Conservation (phyloP, 495 filamentous ascomycete species). For the Penicillium antarcticum region DNA sequence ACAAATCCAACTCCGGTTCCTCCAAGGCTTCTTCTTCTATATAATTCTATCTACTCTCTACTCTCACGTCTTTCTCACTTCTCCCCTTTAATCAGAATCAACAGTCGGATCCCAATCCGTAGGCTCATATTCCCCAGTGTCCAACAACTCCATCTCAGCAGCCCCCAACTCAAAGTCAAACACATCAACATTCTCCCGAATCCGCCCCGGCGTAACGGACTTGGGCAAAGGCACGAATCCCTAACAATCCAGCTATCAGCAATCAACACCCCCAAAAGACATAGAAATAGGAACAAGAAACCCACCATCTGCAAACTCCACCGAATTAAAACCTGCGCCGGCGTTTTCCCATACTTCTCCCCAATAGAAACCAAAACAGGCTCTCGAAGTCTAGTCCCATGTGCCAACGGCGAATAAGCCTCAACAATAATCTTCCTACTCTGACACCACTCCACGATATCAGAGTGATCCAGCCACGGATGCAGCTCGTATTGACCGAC, state of each 20-base stretch:
- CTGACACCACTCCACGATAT: constrained; percentile 74
- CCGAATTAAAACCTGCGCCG: constrained; percentile 74
- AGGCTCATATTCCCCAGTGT: constrained; percentile 57
- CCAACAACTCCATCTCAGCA: constrained; percentile 55
- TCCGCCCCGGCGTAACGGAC: constrained; percentile 53
- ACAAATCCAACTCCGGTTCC: constrained; percentile 16
- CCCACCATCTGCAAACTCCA: constrained; percentile 77
- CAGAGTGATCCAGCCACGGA: constrained; percentile 72
- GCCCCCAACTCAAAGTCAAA: constrained; percentile 76
- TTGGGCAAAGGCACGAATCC: constrained; percentile 64
- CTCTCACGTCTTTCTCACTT: background rate
- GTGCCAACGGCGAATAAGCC: constrained; percentile 77
- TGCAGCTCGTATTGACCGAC: constrained; percentile 89
- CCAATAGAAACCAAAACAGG: constrained; percentile 53
- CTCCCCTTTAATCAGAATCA: constrained; percentile 41
- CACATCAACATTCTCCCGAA: constrained; percentile 69
- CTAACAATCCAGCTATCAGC: constrained; percentile 18
- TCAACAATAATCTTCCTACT: constrained; percentile 66
- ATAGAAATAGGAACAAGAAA: background rate
- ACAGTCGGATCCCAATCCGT: constrained; percentile 62
- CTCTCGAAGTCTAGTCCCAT: constrained; percentile 62
- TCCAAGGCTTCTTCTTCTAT: background rate
- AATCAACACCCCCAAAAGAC: background rate
- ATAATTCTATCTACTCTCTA: background rate
- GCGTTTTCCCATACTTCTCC: constrained; percentile 68